Base-by-base conservation (phyloP, 257 asterid genomes). In the Mitragyna speciosa region DNA sequence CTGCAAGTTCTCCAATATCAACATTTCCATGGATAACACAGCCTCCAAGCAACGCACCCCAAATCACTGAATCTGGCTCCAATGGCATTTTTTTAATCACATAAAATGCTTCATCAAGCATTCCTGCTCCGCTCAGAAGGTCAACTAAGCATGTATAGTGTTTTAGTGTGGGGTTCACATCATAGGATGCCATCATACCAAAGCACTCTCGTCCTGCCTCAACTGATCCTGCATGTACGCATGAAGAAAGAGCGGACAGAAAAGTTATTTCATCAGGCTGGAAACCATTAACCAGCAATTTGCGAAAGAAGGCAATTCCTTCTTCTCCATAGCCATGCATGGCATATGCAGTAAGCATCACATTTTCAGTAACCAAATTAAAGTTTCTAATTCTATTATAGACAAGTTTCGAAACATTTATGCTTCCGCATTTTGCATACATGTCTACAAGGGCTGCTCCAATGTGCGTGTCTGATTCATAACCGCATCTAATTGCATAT, bases 11-110 rank as follows among this genome's bases (percentile, higher is more conserved):
- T 83, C 97, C 97, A 36, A 89, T 39, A 20, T 77, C 89, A 56
- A 87, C 88, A 77, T 90, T 83, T 80, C 92, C 89, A 56, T 92
- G 94, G 63, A 84, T 89, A 31, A 89, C 82, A 78, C 98, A 92
- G 2, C 97, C 97, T 75, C 94, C 91, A 48, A 94, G 93, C 86
- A 92, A 79, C 5, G 97, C 94, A 78, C 96, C 91, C 97, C 97
- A 94, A 59, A 86, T 87, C 82, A 91, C 96, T 24, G 88, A 59
- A 88, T 93, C 97, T 31, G 95, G 86, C 22, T 73, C 87, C 82
- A 85, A 54, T 2, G 90, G 86, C 92, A 88, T 87, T 14, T 87
- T 77, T 69, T 65, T 47, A 28, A 90, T 67, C 78, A 91, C 72
- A 79, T 69, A 47, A 28, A 86, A 77, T 24, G 97, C 98, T 79